A percentile compares a stretch with the other conserved stretches of the same genome.
These are phyloP conservation scores for Nannochloropsis granulata DNA, from an alignment of 108 stramenopile genomes.

Conservation along the genomic window DNA sequence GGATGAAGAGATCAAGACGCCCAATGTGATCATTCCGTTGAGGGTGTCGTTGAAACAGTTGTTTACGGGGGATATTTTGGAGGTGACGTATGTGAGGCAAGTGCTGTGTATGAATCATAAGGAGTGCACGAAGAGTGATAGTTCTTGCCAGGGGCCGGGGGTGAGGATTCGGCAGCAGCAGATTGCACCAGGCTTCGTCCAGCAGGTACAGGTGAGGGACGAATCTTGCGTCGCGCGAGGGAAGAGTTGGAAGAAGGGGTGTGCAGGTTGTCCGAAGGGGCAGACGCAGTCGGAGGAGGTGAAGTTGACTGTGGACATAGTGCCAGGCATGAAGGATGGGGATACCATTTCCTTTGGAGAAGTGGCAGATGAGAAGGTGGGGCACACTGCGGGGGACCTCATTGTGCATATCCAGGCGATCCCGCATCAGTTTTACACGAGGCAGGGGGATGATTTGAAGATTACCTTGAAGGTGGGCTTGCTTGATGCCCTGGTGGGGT, in stretches of 20 bases:
- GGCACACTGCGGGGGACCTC: constrained; percentile 40
- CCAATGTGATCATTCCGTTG: constrained; percentile 74
- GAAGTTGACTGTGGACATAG: constrained; percentile 69
- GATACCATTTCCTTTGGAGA: constrained; percentile 57
- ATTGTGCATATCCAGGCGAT: constrained; percentile 36
- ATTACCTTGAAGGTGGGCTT: constrained; percentile 38
- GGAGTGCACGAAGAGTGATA: constrained; percentile 30
- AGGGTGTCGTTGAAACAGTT: constrained; percentile 74
- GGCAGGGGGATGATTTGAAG: constrained; percentile 42
- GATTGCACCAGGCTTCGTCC: constrained; percentile 39
- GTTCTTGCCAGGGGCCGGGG: constrained; percentile 34
- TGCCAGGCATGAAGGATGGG: constrained; percentile 58
- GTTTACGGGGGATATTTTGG: constrained; percentile 73
- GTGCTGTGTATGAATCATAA: constrained; percentile 65
- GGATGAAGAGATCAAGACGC: constrained; percentile 63
- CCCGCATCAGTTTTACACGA: constrained; percentile 30
- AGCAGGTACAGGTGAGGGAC: constrained; percentile 49
- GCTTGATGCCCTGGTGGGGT: constrained; percentile 45
- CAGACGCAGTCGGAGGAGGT: constrained; percentile 82
- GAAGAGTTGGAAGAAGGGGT: constrained; percentile 71
- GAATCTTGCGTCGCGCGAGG: constrained; percentile 79
- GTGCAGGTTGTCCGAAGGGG: constrained; percentile 68
- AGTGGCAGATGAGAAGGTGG: constrained; percentile 38
- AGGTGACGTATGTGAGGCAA: constrained; percentile 74
- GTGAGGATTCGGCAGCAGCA: constrained; percentile 28